Conservation (phyloP, 2,329 filamentous ascomycete genomes). For the Chalara sp. region DNA sequence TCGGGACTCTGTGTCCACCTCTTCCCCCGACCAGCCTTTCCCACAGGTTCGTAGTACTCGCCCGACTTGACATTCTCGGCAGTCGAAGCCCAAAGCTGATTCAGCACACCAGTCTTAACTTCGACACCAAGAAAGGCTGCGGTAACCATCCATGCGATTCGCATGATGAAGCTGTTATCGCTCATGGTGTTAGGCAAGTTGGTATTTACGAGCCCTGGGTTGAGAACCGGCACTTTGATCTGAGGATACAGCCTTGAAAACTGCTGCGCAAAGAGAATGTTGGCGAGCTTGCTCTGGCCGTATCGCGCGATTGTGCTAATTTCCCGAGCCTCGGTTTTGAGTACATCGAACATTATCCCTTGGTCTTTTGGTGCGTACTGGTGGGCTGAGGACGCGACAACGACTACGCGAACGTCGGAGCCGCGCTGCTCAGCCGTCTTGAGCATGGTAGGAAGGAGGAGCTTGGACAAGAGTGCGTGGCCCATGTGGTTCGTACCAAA, state of each 20-base stretch:
- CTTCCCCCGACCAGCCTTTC: too few relatives aligned
- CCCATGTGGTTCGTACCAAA: conserved; percentile 42
- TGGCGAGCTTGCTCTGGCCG: conserved; percentile 42
- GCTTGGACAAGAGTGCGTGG: conserved; percentile 36
- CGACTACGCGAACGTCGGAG: conserved; percentile 2
- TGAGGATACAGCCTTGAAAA: conserved; percentile 32
- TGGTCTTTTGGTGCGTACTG: neutral
- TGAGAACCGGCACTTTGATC: conserved; percentile 31
- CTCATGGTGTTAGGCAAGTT: too few relatives aligned
- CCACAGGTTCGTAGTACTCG: too few relatives aligned
- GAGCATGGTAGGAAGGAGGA: conserved; percentile 27
- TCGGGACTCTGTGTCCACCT: too few relatives aligned
- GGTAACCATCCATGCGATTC: too few relatives aligned
- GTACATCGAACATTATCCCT: conserved; percentile 24
- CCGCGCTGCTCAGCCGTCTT: conserved; percentile 11
- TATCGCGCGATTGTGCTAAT: conserved; percentile 22
- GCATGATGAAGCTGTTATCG: too few relatives aligned
- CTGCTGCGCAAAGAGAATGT: conserved; percentile 35
- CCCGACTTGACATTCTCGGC: too few relatives aligned
- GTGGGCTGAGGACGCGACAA: conserved; percentile 5
- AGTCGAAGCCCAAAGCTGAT: too few relatives aligned
- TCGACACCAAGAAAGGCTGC: too few relatives aligned
- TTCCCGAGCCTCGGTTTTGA: conserved; percentile 5
- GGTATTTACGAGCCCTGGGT: conserved; percentile 30
- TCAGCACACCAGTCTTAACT: too few relatives aligned